Percentiles rank a stretch among this genome's conserved stretches.
phyloP scores from a whole-genome alignment of 345 rosid genomes.

The Heritiera fomes region DNA sequence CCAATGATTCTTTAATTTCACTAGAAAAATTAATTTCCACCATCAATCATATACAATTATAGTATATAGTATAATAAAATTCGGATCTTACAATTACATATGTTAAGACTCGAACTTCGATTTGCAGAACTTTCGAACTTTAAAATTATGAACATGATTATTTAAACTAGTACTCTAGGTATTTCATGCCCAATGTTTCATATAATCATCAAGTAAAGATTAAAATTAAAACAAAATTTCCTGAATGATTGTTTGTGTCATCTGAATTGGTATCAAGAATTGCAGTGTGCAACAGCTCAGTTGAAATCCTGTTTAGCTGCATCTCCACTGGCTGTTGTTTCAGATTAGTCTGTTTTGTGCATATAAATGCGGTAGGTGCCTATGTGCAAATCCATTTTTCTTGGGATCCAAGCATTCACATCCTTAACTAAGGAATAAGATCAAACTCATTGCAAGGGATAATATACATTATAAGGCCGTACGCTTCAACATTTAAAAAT shows the following conservation, averaged over 20 bases:
- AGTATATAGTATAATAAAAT: too few species aligned
- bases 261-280: not conserved
- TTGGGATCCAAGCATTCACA: slow-evolving; percentile 24
- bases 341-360: not conserved
- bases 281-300: not conserved
- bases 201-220: not conserved
- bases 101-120: too few species aligned
- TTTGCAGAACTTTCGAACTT: too few species aligned
- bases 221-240: not conserved
- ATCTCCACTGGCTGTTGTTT: slow-evolving; percentile 12
- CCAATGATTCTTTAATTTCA: too few species aligned
- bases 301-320: not conserved
- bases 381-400: not conserved
- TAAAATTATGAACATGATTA: too few species aligned
- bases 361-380: not conserved
- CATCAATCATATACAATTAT: too few species aligned
- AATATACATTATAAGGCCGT: slow-evolving; percentile 3
- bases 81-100: too few species aligned
- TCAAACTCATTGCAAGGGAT: not conserved
- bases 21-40: too few species aligned
- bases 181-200: not conserved
- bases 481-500: slow-evolving; percentile 26
- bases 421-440: slow-evolving; percentile 18
- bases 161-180: too few species aligned
- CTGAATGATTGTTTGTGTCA: not conserved